Conservation (phyloP, 148 eudicot species). For the Pharnaceum exiguum region DNA sequence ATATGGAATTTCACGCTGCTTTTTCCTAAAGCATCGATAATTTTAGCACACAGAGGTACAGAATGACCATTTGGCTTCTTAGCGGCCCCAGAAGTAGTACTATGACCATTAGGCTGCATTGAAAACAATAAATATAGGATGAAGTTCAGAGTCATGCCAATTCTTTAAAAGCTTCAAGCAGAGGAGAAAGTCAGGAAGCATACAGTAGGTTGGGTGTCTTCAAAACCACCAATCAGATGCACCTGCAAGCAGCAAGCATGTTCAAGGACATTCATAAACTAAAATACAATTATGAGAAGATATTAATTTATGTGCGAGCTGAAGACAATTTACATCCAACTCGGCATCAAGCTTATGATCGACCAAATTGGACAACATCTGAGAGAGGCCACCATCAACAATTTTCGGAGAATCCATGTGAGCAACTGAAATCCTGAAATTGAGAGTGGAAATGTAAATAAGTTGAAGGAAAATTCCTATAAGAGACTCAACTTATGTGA, state of each 20-base stretch:
- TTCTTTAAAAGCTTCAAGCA: constrained; percentile 20
- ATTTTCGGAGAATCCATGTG: constrained; percentile 82
- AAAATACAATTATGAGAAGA: neutral
- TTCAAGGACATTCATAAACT: neutral
- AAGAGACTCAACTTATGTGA: constrained; percentile 2
- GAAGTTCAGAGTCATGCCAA: too few species aligned
- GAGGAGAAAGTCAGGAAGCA: constrained; percentile 27
- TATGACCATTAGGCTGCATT: constrained; percentile 33
- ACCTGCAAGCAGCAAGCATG: constrained; percentile 48
- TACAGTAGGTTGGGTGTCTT: constrained; percentile 56
- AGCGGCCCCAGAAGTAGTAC: constrained; percentile 20
- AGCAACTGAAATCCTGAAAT: constrained; percentile 65
- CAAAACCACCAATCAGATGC: constrained; percentile 84
- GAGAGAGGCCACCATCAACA: constrained; percentile 74
- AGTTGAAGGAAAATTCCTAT: neutral
- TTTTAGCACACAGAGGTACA: constrained; percentile 68
- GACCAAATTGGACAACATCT: constrained; percentile 65
- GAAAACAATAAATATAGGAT: constrained; percentile 9
- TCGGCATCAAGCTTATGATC: constrained; percentile 37
- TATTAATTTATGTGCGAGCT: neutral
- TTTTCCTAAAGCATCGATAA: constrained; percentile 51
- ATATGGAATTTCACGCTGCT: constrained; percentile 62
- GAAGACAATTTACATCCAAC: constrained; percentile 60
- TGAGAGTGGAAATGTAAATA: neutral
- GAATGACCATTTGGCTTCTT: constrained; percentile 50